A percentile compares a stretch with the other conserved stretches of the same genome.
Evolutionary conservation across 2,329 filamentous ascomycete genomes (phyloP).

Genomic region (Trichoderma hamatum): DNA sequence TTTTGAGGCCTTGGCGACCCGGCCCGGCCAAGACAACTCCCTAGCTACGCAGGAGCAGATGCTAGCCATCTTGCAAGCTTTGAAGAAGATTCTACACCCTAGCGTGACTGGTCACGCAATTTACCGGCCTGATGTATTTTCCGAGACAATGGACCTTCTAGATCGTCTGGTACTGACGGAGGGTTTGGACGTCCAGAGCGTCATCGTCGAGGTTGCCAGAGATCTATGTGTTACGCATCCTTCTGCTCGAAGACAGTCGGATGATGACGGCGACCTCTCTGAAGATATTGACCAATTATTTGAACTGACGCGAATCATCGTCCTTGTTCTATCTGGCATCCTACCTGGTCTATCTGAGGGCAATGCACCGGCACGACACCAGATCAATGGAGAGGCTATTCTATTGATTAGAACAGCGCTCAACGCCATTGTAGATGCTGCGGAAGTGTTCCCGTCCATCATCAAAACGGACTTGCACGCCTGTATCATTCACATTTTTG

Average conservation of each 20-base stretch:
- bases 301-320: conserved; percentile 93
- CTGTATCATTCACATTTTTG: conserved; percentile 95
- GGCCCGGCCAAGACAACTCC: conserved; percentile 55
- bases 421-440: conserved; percentile 88
- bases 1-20: conserved; percentile 90
- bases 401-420: conserved; percentile 78
- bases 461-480: conserved; percentile 96
- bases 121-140: conserved; percentile 93
- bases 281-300: conserved; percentile 99
- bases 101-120: conserved; percentile 95
- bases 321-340: conserved; percentile 84
- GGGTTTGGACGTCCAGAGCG: conserved; percentile 81
- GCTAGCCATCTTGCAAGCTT: conserved; percentile 82
- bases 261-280: conserved; percentile 76
- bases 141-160: conserved; percentile 94
- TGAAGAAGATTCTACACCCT: conserved; percentile 93
- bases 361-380: conserved; percentile 68
- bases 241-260: conserved; percentile 65
- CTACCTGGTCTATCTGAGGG: conserved; percentile 78
- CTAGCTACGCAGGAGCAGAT: conserved; percentile 77
- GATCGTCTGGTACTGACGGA: conserved; percentile 92
- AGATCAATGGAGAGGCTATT: conserved; percentile 85
- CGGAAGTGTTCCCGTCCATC: conserved; percentile 92
- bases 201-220: conserved; percentile 92
- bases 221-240: conserved; percentile 90